A percentile compares a stretch with the other conserved stretches of the same genome.
Conservation (phyloP, 352 stramenopile species). For the Thalassiosira livingstoniorum region DNA sequence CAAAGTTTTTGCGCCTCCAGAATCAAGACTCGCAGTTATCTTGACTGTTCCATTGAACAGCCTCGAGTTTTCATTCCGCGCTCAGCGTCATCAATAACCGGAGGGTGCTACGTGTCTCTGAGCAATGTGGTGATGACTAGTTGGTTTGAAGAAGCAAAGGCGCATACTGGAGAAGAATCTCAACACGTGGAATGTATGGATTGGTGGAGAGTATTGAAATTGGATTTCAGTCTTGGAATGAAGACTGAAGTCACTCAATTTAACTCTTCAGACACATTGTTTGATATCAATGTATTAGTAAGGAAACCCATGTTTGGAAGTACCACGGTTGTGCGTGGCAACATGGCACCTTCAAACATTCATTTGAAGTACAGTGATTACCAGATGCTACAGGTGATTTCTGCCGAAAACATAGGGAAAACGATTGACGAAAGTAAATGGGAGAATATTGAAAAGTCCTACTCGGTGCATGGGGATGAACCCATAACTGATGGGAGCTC, state of each 20-base stretch:
- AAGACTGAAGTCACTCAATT: slow-evolving; percentile 28
- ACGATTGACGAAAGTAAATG: slow-evolving; percentile 65
- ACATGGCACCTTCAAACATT: slow-evolving; percentile 55
- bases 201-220: slow-evolving; percentile 73
- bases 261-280: slow-evolving; percentile 30
- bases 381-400: slow-evolving; percentile 60
- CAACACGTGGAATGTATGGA: slow-evolving; percentile 13
- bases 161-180: neutral
- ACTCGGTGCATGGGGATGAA: slow-evolving; percentile 57
- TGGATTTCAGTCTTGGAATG: slow-evolving; percentile 42
- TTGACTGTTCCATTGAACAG: slow-evolving; percentile 70
- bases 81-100: slow-evolving; percentile 35
- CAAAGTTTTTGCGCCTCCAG: slow-evolving; percentile 78
- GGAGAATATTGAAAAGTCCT: slow-evolving; percentile 81
- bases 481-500: neutral
- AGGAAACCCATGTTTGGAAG: slow-evolving; percentile 61
- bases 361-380: slow-evolving; percentile 73
- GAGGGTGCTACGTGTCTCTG: slow-evolving; percentile 47
- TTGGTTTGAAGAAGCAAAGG: slow-evolving; percentile 72
- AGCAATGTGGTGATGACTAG: slow-evolving; percentile 70
- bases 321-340: slow-evolving; percentile 57
- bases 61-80: slow-evolving; percentile 71
- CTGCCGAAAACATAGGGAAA: slow-evolving; percentile 67
- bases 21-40: slow-evolving; percentile 75
- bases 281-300: slow-evolving; percentile 53